phyloP scores from a whole-genome alignment of 192 early-diverging fungal genomes.

The Phlyctochytrium bullatum region DNA sequence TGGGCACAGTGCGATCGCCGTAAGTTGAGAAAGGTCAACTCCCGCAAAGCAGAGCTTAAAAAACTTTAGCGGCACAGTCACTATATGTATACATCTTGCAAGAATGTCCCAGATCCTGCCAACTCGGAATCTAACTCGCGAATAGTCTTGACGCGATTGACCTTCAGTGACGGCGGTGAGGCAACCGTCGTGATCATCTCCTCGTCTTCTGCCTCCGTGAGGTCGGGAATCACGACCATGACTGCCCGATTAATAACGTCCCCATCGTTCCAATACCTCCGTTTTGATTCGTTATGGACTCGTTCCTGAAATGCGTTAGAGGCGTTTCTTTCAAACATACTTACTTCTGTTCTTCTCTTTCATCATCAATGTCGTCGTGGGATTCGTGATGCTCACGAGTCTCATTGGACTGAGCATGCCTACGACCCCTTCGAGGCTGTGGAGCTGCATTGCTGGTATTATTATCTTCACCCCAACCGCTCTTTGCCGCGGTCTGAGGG shows the following conservation, averaged over 20 bases:
- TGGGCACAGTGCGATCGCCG: slow-evolving; percentile 33
- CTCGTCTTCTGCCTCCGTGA: slow-evolving; percentile 44
- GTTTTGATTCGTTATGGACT: neutral
- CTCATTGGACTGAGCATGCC: neutral
- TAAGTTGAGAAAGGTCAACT: slow-evolving; percentile 41
- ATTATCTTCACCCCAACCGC: neutral
- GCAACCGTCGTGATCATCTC: slow-evolving; percentile 45
- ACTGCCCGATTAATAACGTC: slow-evolving; percentile 28
- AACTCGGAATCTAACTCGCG: slow-evolving; percentile 42
- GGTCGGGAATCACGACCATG: slow-evolving; percentile 43
- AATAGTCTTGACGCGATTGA: slow-evolving; percentile 47
- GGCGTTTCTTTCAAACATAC: neutral
- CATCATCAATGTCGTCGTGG: neutral
- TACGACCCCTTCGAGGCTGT: neutral
- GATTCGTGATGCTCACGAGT: neutral
- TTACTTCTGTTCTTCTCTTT: neutral
- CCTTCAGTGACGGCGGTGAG: slow-evolving; percentile 39
- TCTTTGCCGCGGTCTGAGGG: neutral
- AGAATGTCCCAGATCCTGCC: slow-evolving; percentile 25
- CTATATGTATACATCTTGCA: no score
- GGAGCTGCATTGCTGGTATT: neutral
- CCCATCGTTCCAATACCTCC: no score
- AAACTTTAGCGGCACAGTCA: no score
- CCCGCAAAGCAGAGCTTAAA: slow-evolving; percentile 25
- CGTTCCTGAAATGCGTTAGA: neutral